Conservation (phyloP, 176 grass and related monocot genomes). For the Neostapfia colusana region DNA sequence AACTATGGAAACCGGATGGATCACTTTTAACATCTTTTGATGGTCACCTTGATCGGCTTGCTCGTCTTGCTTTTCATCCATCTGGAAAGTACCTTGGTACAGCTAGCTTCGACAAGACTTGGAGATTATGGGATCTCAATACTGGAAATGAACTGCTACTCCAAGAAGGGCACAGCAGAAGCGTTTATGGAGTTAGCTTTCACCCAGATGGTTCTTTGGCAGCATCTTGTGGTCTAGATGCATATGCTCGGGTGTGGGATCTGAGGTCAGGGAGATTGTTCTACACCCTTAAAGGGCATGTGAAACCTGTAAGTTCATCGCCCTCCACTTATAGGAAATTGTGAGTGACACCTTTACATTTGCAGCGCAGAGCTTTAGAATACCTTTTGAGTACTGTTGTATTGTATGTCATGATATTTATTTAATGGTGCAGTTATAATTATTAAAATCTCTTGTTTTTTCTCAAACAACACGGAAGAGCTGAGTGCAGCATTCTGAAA, state of each 20-base stretch:
- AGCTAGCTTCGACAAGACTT: conserved; percentile 97
- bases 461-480: too few relatives aligned
- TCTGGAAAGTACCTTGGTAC: conserved; percentile 93
- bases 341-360: neutral
- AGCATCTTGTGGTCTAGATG: conserved; percentile 83
- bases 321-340: conserved; percentile 1
- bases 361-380: neutral
- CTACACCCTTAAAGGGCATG: conserved; percentile 78
- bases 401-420: neutral
- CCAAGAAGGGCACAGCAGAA: conserved; percentile 95
- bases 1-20: conserved; percentile 76
- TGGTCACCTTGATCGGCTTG: conserved; percentile 94
- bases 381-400: neutral
- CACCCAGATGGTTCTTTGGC: conserved; percentile 94
- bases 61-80: conserved; percentile 87
- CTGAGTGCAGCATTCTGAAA: too few relatives aligned
- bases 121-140: conserved; percentile 87
- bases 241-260: conserved; percentile 89
- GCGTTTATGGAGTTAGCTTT: conserved; percentile 85
- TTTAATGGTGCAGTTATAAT: conserved; percentile 9
- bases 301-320: conserved; percentile 77
- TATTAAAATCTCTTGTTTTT: neutral
- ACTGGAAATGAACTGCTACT: conserved; percentile 85
- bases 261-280: conserved; percentile 86
- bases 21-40: conserved; percentile 79